A percentile compares a stretch with the other conserved stretches of the same genome.
These are phyloP conservation scores for Penicillium sumatraense DNA, from an alignment of 2,329 filamentous ascomycete genomes.

Conservation along the genomic window DNA sequence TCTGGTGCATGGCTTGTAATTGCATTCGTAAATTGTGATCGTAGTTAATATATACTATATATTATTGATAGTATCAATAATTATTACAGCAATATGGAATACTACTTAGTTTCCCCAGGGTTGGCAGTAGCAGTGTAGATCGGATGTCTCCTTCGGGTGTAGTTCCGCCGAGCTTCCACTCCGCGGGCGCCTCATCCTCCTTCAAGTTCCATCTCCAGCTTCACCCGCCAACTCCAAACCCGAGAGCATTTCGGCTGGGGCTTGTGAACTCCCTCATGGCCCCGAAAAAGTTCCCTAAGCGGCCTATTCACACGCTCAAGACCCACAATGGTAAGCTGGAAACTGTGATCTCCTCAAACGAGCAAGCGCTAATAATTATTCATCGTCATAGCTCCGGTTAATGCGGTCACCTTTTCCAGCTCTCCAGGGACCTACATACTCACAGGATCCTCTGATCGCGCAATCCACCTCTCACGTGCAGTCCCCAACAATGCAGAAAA, in stretches of 20 bases:
- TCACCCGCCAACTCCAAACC: conserved; percentile 3
- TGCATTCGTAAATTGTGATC: neutral
- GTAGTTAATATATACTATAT: too few species aligned
- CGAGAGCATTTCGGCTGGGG: neutral
- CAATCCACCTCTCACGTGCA: conserved; percentile 81
- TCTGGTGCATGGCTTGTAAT: too few species aligned
- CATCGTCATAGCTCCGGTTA: conserved; percentile 64
- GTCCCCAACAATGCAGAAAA: conserved; percentile 45
- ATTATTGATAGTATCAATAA: too few species aligned
- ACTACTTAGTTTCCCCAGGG: too few species aligned
- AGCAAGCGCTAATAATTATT: conserved; percentile 1
- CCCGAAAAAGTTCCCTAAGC: conserved; percentile 41
- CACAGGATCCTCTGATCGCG: conserved; percentile 82
- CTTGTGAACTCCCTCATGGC: conserved; percentile 19
- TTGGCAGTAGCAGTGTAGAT: neutral
- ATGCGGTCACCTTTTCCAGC: conserved; percentile 73
- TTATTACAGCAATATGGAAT: too few species aligned
- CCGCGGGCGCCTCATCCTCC: conserved; percentile 3
- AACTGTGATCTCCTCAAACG: too few species aligned
- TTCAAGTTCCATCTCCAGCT: conserved; percentile 7
- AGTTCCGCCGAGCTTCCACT: conserved; percentile 17
- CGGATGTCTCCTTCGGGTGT: conserved; percentile 8
- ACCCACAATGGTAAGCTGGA: conserved; percentile 48
- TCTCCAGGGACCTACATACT: conserved; percentile 77
- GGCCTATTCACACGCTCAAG: conserved; percentile 48